A percentile compares a stretch with the other conserved stretches of the same genome.
phyloP scores from a whole-genome alignment of 768 basidiomycete genomes.

The Pleurotus eryngii region DNA sequence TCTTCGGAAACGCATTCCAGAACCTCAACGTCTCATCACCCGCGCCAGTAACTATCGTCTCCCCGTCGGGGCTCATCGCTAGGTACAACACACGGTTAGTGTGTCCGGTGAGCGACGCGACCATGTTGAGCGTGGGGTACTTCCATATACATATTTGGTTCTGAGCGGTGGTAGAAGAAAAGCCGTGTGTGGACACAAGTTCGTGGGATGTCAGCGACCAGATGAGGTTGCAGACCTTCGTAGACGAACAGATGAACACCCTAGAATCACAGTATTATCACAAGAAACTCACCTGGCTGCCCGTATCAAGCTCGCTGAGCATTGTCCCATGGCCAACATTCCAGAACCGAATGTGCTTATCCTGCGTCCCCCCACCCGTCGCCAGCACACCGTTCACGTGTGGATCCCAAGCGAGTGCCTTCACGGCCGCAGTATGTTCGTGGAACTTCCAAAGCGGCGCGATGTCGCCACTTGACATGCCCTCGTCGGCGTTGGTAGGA shows the following conservation, averaged over 20 bases:
- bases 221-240: slow-evolving; percentile 92
- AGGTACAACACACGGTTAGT: slow-evolving; percentile 93
- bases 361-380: slow-evolving; percentile 97
- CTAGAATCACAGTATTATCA: neutral
- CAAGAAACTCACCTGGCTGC: slow-evolving; percentile 73
- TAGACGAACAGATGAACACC: slow-evolving; percentile 9
- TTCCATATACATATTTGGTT: slow-evolving; percentile 97
- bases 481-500: neutral
- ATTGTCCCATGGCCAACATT: slow-evolving; percentile 85
- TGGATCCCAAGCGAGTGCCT: slow-evolving; percentile 98
- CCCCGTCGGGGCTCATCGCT: slow-evolving; percentile 96
- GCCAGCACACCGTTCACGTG: slow-evolving; percentile 89
- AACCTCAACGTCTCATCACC: slow-evolving; percentile 97
- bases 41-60: slow-evolving; percentile 97
- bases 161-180: slow-evolving; percentile 88
- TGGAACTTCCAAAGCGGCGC: slow-evolving; percentile 91
- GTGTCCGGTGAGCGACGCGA: slow-evolving; percentile 92
- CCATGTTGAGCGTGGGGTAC: slow-evolving; percentile 91
- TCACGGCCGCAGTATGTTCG: slow-evolving; percentile 95
- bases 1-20: slow-evolving; percentile 96
- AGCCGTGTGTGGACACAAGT: slow-evolving; percentile 96
- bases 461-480: slow-evolving; percentile 36
- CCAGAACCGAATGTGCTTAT: slow-evolving; percentile 98
- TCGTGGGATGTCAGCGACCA: slow-evolving; percentile 97
- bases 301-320: slow-evolving; percentile 88